A percentile compares a stretch with the other conserved stretches of the same genome.
Conservation (phyloP, 257 asterid species). For the Plantago major region DNA sequence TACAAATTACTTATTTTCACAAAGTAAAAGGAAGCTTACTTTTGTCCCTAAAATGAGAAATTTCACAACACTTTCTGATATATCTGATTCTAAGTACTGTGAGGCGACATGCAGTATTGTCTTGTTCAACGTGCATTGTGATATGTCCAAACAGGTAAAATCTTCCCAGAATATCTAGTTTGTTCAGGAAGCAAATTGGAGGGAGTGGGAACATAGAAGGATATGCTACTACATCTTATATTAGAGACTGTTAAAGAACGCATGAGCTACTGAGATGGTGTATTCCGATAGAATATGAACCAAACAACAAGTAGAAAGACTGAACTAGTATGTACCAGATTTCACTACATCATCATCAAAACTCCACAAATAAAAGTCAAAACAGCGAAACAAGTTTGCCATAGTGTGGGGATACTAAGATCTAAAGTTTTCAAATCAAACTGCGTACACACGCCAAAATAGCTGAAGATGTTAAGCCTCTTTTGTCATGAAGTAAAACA, state of each 20-base stretch:
- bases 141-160: constrained; percentile 80
- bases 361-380: no score
- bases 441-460: no score
- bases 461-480: no score
- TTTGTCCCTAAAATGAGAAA: constrained; percentile 64
- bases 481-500: no score
- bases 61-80: constrained; percentile 55
- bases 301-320: no score
- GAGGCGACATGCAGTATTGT: constrained; percentile 66
- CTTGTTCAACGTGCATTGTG: constrained; percentile 84
- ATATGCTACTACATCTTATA: neutral
- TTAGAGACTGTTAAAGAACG: constrained; percentile 7
- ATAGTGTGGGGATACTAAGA: no score
- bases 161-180: constrained; percentile 81
- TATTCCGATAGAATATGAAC: no score
- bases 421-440: no score
- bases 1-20: neutral
- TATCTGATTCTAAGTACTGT: constrained; percentile 52
- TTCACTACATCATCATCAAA: no score
- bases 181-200: constrained; percentile 35
- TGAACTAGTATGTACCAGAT: no score
- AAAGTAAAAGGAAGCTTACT: constrained; percentile 33
- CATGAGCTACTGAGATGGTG: no score
- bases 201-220: neutral
- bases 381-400: no score